Evolutionary conservation across 2,329 filamentous ascomycete genomes (phyloP).

Genomic region (Mycosphaerella arachidis): DNA sequence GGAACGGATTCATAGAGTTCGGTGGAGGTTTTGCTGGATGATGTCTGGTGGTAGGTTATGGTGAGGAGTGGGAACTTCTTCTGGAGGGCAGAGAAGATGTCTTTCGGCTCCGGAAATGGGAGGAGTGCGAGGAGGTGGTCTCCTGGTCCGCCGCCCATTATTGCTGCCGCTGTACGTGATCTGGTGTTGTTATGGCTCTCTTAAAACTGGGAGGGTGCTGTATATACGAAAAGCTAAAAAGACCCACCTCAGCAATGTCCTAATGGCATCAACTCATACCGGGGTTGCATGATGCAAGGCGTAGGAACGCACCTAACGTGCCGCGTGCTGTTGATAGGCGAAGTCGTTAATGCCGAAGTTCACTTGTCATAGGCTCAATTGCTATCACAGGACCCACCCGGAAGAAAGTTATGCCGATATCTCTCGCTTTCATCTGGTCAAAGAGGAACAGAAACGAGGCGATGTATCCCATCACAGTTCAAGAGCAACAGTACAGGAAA

Average conservation of each 20-base stretch:
- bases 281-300: background rate
- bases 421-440: too few species aligned
- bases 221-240: background rate
- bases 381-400: too few species aligned
- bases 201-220: background rate
- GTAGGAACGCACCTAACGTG: background rate
- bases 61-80: conserved; percentile 44
- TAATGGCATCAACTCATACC: background rate
- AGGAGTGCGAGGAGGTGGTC: conserved; percentile 32
- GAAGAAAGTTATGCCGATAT: too few species aligned
- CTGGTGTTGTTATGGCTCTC: background rate
- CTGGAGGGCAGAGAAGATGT: conserved; percentile 36
- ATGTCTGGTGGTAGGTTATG: conserved; percentile 39
- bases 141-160: conserved; percentile 37
- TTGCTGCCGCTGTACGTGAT: conserved; percentile 2
- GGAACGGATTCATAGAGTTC: conserved; percentile 15
- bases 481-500: too few species aligned
- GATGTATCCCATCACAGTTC: too few species aligned
- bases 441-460: too few species aligned
- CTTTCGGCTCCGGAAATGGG: conserved; percentile 35
- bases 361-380: background rate
- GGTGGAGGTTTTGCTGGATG: conserved; percentile 14
- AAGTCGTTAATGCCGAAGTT: background rate
- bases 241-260: background rate
- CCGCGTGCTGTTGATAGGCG: background rate